These are phyloP conservation scores for Globisporangium parvum DNA, from an alignment of 352 stramenopile species.

Conservation along the genomic window DNA sequence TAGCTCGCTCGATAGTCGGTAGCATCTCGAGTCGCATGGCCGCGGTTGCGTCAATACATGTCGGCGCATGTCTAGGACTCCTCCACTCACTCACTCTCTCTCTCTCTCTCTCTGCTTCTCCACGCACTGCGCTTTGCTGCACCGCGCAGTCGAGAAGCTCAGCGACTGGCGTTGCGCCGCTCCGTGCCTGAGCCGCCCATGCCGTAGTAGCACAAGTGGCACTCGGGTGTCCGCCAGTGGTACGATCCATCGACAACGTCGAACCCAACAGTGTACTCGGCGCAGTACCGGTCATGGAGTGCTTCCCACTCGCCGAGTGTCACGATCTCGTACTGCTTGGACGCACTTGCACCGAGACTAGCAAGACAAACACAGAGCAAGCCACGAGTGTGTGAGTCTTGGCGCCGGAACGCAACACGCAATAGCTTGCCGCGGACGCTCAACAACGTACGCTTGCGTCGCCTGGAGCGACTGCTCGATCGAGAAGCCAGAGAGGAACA, in stretches of 20 bases:
- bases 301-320: slow-evolving; percentile 77
- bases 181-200: slow-evolving; percentile 36
- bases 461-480: slow-evolving; percentile 71
- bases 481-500: slow-evolving; percentile 81
- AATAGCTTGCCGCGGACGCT: too few relatives aligned
- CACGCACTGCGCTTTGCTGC: not conserved
- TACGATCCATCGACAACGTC: slow-evolving; percentile 74
- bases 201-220: slow-evolving; percentile 73
- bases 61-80: not conserved
- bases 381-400: not conserved
- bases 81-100: too few relatives aligned
- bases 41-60: too few relatives aligned
- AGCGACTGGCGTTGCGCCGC: slow-evolving; percentile 43
- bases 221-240: slow-evolving; percentile 78
- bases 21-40: not conserved
- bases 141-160: not conserved
- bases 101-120: not conserved
- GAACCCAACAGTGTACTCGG: slow-evolving; percentile 79
- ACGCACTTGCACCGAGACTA: slow-evolving; percentile 43
- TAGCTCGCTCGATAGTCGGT: not conserved
- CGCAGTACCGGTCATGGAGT: slow-evolving; percentile 70
- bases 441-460: slow-evolving; percentile 52
- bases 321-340: slow-evolving; percentile 84
- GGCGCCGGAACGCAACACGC: too few relatives aligned
- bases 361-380: not conserved